phyloP scores from a whole-genome alignment of 331 rosid genomes.

The Telfairia occidentalis region DNA sequence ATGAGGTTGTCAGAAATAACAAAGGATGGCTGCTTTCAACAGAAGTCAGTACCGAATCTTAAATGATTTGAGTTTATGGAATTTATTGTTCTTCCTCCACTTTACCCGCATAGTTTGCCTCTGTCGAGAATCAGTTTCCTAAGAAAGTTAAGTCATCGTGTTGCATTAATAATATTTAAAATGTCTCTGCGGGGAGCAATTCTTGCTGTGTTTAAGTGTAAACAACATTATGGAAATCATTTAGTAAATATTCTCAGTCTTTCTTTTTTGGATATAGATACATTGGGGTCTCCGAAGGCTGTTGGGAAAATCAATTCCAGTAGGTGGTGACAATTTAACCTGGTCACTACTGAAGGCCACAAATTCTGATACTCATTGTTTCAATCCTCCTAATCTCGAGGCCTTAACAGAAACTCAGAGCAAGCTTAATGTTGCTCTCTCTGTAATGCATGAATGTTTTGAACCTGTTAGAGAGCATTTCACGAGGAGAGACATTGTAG shows the following conservation, averaged over 20 bases:
- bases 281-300: constrained; percentile 31
- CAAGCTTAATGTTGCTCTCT: constrained; percentile 73
- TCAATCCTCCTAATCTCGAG: constrained; percentile 11
- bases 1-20: neutral
- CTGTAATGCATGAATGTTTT: constrained; percentile 81
- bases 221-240: neutral
- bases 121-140: neutral
- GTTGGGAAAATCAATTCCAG: constrained; percentile 25
- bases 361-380: constrained; percentile 7
- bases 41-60: neutral
- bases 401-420: constrained; percentile 34
- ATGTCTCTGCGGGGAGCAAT: neutral
- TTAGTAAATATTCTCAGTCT: neutral
- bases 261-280: constrained; percentile 36
- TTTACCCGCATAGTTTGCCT: neutral
- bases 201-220: neutral
- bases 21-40: neutral
- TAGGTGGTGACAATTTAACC: constrained; percentile 25
- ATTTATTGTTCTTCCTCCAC: neutral
- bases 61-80: neutral
- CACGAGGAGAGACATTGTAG: constrained; percentile 51
- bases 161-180: neutral
- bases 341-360: constrained; percentile 36
- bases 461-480: constrained; percentile 57
- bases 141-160: neutral